Conservation (phyloP, 495 filamentous ascomycete genomes). For the Podospora conica region DNA sequence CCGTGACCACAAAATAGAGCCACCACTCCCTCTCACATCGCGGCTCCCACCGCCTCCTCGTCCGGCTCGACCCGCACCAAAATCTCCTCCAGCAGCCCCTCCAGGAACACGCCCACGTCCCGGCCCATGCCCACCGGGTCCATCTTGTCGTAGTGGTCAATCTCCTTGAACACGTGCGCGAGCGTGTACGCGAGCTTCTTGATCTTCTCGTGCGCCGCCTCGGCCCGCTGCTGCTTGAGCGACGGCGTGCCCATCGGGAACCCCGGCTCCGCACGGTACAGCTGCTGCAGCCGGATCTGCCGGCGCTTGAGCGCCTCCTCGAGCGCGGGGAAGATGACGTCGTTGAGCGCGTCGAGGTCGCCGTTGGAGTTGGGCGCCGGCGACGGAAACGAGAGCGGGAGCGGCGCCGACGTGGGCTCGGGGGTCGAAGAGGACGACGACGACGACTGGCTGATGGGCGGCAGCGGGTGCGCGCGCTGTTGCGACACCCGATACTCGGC, state of each 20-base stretch:
- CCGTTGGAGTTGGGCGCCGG: conserved; percentile 43
- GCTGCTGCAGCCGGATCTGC: conserved; percentile 55
- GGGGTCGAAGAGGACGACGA: conserved; percentile 12
- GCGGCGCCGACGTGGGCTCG: conserved; percentile 9
- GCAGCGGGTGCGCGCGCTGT: neutral
- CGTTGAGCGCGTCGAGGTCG: conserved; percentile 58
- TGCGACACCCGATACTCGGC: conserved; percentile 17
- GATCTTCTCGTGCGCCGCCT: conserved; percentile 76
- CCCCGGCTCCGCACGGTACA: conserved; percentile 37
- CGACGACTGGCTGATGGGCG: neutral
- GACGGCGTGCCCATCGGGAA: conserved; percentile 29
- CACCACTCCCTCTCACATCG: neutral
- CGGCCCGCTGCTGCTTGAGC: conserved; percentile 53
- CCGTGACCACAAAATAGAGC: neutral
- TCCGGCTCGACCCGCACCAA: conserved; percentile 88
- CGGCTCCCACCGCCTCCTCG: conserved; percentile 46
- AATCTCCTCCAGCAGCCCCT: conserved; percentile 90
- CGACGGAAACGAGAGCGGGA: conserved; percentile 32
- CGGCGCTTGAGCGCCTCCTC: conserved; percentile 81
- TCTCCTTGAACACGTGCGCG: conserved; percentile 70
- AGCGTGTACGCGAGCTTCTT: conserved; percentile 70
- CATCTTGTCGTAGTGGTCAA: conserved; percentile 77
- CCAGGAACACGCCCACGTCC: conserved; percentile 77
- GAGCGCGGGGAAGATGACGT: conserved; percentile 85
- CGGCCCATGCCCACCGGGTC: conserved; percentile 87